These are phyloP conservation scores for Penicillium maclennaniae DNA, from an alignment of 495 filamentous ascomycete genomes.

Conservation along the genomic window DNA sequence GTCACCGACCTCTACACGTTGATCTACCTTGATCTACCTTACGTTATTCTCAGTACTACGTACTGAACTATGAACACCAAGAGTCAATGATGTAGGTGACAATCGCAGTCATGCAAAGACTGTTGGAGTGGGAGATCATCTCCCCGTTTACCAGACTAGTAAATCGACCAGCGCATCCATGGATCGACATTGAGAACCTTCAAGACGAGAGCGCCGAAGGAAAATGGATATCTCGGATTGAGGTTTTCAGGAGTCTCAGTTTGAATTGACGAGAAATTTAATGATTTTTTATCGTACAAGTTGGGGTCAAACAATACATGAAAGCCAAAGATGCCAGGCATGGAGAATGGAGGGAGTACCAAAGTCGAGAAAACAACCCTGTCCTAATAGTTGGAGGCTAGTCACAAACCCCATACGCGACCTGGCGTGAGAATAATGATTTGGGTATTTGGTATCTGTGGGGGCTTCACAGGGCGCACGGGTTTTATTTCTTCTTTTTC, in stretches of 20 bases:
- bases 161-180: too few relatives aligned
- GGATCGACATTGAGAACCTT: too few relatives aligned
- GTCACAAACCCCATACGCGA: background rate
- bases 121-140: too few relatives aligned
- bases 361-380: background rate
- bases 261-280: background rate
- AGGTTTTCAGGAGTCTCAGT: background rate
- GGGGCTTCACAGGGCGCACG: background rate
- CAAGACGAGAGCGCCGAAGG: background rate
- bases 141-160: too few relatives aligned
- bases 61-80: background rate
- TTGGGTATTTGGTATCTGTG: background rate
- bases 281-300: background rate
- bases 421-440: background rate
- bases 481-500: constrained; percentile 44
- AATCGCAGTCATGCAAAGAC: too few relatives aligned
- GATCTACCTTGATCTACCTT: background rate
- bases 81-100: too few relatives aligned
- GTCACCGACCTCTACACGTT: background rate
- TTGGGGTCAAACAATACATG: background rate
- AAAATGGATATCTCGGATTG: background rate
- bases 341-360: background rate
- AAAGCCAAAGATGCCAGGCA: background rate
- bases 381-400: background rate
- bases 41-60: background rate